Evolutionary conservation across 2,329 filamentous ascomycete species (phyloP), one percentile per base, ranked within the genome.

Genomic region (Beauveria varroae): DNA sequence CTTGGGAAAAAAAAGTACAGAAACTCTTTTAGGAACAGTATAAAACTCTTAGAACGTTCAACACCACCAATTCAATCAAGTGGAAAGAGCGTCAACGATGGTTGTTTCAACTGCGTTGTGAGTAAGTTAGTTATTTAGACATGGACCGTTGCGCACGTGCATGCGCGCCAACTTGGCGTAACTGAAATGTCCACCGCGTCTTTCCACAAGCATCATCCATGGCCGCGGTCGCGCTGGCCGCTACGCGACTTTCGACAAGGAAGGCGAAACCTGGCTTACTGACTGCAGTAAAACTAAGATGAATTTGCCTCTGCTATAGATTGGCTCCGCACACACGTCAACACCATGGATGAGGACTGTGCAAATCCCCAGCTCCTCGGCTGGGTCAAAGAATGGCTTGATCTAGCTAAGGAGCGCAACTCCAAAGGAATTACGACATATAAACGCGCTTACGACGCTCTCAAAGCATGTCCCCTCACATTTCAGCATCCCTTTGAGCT

Each of bases 361-460:
- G 81, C 85, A 18, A 95, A 95, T 67, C 86, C 89, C 5, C 78
- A 90, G 46, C 79, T 91, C 9, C 79, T 93, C 12, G 75, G 76
- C 65, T 93, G 88, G 86, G 84, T 93, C 56, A 87, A 89, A 68
- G 88, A 92, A 76, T 91, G 87, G 88, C 81, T 88, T 55, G 87
- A 92, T 50, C 71, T 82, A 46, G 89, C 88, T 14, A 80, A 82
- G 54, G 84, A 90, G 66, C 82, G 82, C 51, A 90, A 88, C 69
- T 83, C 84, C 20, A 91, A 90, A 70, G 88, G 87, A 24, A 75
- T 86, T 26, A 84, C 81, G n/a, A 86, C 84, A 0, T 93, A 92
- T 72, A 88, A 84, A 65, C 85, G 87, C 67, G 90, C 90, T 1
- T 91, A 91, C 68, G 82, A 90, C 62, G 89, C 90, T 2, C 83